Percentiles rank a stretch among this genome's conserved stretches.
These are phyloP conservation scores for Fusarium setosum DNA, from an alignment of 2,329 filamentous ascomycete species.

Conservation along the genomic window DNA sequence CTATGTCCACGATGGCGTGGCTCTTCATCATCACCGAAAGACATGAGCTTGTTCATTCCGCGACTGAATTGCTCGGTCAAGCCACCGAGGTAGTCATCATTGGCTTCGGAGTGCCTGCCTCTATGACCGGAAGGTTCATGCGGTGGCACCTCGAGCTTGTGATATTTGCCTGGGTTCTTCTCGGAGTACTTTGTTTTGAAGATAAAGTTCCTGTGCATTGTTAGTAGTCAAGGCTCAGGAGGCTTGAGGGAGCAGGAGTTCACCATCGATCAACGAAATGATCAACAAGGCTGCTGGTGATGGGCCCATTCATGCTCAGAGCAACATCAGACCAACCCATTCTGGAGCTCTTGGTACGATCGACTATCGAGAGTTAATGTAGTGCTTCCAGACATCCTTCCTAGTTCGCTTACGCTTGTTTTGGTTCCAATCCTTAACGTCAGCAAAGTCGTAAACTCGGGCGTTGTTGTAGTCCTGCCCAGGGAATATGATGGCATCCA, in stretches of 20 bases:
- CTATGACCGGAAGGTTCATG: constrained; percentile 16
- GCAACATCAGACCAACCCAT: constrained; percentile 96
- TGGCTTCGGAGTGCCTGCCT: constrained; percentile 28
- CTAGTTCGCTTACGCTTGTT: constrained; percentile 71
- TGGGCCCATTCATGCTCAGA: constrained; percentile 79
- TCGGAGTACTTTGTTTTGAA: constrained; percentile 81
- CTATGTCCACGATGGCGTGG: constrained; percentile 14
- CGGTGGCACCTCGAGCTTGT: constrained; percentile 33
- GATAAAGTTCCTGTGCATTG: constrained; percentile 76
- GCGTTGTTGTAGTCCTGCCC: constrained; percentile 96
- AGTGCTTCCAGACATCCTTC: not conserved
- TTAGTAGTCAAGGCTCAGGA: constrained; percentile 13
- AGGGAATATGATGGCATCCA: constrained; percentile 82
- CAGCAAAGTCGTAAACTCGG: constrained; percentile 82
- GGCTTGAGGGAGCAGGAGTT: not conserved
- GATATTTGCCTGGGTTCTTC: constrained; percentile 63
- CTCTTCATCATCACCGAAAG: constrained; percentile 46
- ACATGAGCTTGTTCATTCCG: constrained; percentile 53
- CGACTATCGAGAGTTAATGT: constrained; percentile 58
- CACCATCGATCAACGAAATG: constrained; percentile 89
- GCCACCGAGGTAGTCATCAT: constrained; percentile 55
- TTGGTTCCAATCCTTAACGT: constrained; percentile 82
- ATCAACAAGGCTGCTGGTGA: constrained; percentile 77
- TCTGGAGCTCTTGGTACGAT: constrained; percentile 80
- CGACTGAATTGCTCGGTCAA: constrained; percentile 56